Base-by-base conservation (phyloP, 176 grass and related monocot species). In the Carex parvula region DNA sequence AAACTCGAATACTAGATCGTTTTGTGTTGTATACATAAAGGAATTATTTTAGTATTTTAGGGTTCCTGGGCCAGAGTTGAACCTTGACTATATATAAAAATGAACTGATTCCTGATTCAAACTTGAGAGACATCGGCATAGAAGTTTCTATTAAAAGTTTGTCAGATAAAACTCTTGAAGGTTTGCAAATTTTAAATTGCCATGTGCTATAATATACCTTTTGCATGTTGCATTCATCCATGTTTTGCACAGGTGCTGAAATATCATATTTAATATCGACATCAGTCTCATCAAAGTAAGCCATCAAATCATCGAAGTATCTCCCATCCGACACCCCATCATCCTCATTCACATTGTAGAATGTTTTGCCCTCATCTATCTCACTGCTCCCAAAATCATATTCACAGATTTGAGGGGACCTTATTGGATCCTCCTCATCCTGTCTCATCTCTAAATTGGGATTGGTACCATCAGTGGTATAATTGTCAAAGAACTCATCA, bases 271-370 rank as follows among this genome's bases (percentile, higher is more conserved):
- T 84, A 41, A 91, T 86, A 89, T 91, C 83, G 39, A 84, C 70
- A 12, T 95, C 95, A 1, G 89, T 67, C 24, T 92, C 79, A 80
- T 95, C 83, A 22, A 98, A 98, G 79, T 84, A 90, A 50, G 74
- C 86, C 88, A 93, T 82, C 56, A 91, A 17, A 77, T 91, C 89
- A 79, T 93, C 89, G 3, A 83, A 83, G 21, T 76, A 76, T 48
- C 39, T 48, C 41, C 80, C 80, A 69, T 52, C 60, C 3, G 80
- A 46, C 56, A 87, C 61, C 81, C 86, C 83, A 86, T 88, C 81
- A 62, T 85, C 86, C 39, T 88, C 84, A 81, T 84, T 64, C 56
- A 89, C 84, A 88, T 91, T 92, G 83, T 92, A 94, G 83, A 90
- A 92, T 58, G 79, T 30, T 83, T 81, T 81, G 73, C 87, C 75